Evolutionary conservation across 2,329 filamentous ascomycete species (phyloP).

Genomic region (Paraconiothyrium sp.): DNA sequence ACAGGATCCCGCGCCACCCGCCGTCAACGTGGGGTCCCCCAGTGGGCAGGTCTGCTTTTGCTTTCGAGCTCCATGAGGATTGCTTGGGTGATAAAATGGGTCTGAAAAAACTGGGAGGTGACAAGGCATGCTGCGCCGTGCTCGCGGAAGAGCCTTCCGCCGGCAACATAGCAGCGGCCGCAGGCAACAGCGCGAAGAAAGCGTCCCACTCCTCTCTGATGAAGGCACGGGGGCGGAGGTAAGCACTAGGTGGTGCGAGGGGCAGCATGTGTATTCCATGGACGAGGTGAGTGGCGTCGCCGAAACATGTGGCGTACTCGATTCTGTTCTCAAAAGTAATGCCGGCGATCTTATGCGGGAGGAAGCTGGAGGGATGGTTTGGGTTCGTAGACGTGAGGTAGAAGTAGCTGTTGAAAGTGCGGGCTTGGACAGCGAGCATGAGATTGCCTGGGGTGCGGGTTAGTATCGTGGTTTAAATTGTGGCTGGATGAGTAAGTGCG

Average conservation of each 20-base stretch:
- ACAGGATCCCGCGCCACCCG: constrained; percentile 87
- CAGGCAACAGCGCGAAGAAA: constrained; percentile 66
- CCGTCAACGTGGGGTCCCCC: constrained; percentile 61
- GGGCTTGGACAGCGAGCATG: constrained; percentile 80
- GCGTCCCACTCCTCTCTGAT: constrained; percentile 73
- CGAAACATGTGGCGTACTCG: constrained; percentile 86
- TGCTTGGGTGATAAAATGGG: neutral
- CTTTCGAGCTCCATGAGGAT: neutral
- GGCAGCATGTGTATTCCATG: constrained; percentile 86
- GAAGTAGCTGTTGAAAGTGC: constrained; percentile 82
- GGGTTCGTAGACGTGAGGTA: constrained; percentile 76
- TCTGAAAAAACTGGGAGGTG: neutral
- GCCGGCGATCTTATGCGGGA: constrained; percentile 76
- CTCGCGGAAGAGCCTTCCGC: too few species aligned
- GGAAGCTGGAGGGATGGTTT: constrained; percentile 78
- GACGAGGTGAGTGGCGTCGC: constrained; percentile 70
- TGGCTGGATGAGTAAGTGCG: constrained; percentile 1
- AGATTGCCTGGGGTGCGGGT: constrained; percentile 68
- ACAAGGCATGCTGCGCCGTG: neutral
- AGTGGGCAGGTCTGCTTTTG: neutral
- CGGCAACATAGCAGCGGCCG: neutral
- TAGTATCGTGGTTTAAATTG: neutral
- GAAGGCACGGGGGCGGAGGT: constrained; percentile 73
- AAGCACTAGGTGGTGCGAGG: constrained; percentile 72
- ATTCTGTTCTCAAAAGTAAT: constrained; percentile 94